Percentiles rank a stretch among this genome's conserved stretches.
phyloP scores from a whole-genome alignment of 2,329 filamentous ascomycete genomes.

The Exophiala alcalophila region DNA sequence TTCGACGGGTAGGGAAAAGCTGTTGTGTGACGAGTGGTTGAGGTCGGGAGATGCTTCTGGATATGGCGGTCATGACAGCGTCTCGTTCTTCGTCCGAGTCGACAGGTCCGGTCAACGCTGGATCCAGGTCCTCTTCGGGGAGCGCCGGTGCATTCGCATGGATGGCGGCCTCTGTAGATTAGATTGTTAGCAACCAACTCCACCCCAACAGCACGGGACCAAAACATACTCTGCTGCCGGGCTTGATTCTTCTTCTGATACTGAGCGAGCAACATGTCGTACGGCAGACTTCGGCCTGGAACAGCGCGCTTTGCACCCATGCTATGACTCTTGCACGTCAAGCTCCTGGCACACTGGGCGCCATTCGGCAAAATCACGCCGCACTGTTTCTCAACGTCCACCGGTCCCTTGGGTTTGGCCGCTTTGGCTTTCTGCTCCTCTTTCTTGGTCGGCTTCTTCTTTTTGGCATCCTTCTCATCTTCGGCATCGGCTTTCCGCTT shows the following conservation, averaged over 20 bases:
- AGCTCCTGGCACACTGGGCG: constrained; percentile 77
- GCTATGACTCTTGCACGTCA: constrained; percentile 92
- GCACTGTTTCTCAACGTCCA: constrained; percentile 91
- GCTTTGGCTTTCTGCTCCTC: constrained; percentile 82
- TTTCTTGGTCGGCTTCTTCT: constrained; percentile 92
- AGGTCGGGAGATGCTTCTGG: constrained; percentile 62
- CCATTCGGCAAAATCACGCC: constrained; percentile 83
- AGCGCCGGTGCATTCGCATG: constrained; percentile 81
- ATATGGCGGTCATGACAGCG: constrained; percentile 76
- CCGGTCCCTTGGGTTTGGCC: constrained; percentile 83
- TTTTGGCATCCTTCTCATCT: constrained; percentile 57
- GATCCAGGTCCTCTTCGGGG: constrained; percentile 38
- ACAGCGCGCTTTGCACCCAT: constrained; percentile 93
- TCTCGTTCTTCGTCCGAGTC: constrained; percentile 95
- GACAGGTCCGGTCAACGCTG: constrained; percentile 56
- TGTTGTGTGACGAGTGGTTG: constrained; percentile 69
- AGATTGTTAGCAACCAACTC: constrained; percentile 25
- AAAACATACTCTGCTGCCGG: constrained; percentile 81
- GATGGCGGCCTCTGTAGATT: constrained; percentile 75
- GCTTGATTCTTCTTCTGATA: constrained; percentile 99
- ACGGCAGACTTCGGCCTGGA: constrained; percentile 79
- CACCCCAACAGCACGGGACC: neutral
- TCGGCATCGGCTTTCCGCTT: constrained; percentile 34
- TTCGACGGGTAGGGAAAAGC: constrained; percentile 48
- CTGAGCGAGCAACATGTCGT: constrained; percentile 83